Conservation (phyloP, 441 rosid genomes). For the Brassica hybrid region DNA sequence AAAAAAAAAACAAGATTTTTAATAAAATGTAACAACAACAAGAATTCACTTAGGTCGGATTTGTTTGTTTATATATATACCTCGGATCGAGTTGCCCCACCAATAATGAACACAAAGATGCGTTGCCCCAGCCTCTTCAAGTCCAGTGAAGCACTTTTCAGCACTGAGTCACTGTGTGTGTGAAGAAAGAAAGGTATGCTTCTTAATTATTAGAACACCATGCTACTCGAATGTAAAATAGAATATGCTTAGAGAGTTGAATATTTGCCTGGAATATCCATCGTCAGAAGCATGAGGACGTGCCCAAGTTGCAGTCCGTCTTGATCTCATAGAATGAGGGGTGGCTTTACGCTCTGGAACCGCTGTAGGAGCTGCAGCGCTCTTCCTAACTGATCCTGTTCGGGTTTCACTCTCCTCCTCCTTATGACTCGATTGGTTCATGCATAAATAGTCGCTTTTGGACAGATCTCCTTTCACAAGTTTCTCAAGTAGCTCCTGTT, state of each 20-base stretch:
- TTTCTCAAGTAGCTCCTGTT: slow-evolving; percentile 63
- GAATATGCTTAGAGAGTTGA: not conserved
- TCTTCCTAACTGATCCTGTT: slow-evolving; percentile 51
- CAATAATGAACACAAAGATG: slow-evolving; percentile 69
- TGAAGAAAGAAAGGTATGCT: slow-evolving; percentile 14
- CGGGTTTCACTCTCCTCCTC: slow-evolving; percentile 42
- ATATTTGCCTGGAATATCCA: slow-evolving; percentile 59
- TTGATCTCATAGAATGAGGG: slow-evolving; percentile 72
- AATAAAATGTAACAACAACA: not conserved
- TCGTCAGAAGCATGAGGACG: slow-evolving; percentile 62
- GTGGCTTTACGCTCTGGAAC: slow-evolving; percentile 57
- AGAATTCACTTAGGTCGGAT: slow-evolving; percentile 15
- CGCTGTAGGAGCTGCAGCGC: slow-evolving; percentile 46
- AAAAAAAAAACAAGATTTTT: not conserved
- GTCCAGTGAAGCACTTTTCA: slow-evolving; percentile 53
- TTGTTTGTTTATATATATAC: slow-evolving; percentile 36
- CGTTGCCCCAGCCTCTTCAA: slow-evolving; percentile 70
- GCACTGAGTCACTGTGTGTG: slow-evolving; percentile 58
- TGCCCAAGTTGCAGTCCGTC: slow-evolving; percentile 74
- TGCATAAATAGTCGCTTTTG: slow-evolving; percentile 57
- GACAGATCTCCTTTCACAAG: slow-evolving; percentile 60
- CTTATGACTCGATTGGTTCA: slow-evolving; percentile 46
- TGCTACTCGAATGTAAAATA: not conserved
- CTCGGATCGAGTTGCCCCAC: slow-evolving; percentile 85
- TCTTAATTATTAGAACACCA: slow-evolving; percentile 23